A percentile compares a stretch with the other conserved stretches of the same genome.
These are phyloP conservation scores for Thinopyrum elongatum DNA, from an alignment of 176 grass and related monocot genomes.

Conservation along the genomic window DNA sequence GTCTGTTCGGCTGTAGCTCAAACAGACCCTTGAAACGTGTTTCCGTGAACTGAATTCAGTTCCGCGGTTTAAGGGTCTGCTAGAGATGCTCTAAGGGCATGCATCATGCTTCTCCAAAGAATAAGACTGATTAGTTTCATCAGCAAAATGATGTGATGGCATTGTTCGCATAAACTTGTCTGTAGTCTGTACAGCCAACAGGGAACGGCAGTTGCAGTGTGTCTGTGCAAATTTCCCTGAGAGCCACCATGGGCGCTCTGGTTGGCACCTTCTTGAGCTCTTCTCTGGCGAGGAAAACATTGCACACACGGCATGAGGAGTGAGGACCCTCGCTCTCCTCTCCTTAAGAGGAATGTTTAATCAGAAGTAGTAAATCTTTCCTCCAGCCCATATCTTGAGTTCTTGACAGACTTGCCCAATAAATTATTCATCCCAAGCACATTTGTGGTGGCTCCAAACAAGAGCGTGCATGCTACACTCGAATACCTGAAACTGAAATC, in stretches of 20 bases:
- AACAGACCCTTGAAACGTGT: too few species aligned
- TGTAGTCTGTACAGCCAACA: slow-evolving; percentile 7
- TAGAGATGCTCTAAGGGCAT: too few species aligned
- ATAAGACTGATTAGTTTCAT: background rate
- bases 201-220: slow-evolving; percentile 24
- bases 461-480: slow-evolving; percentile 27
- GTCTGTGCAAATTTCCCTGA: slow-evolving; percentile 21
- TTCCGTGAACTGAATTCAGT: too few species aligned
- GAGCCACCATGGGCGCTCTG: background rate
- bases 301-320: slow-evolving; percentile 1
- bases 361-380: background rate
- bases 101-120: too few species aligned
- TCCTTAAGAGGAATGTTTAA: slow-evolving; percentile 10
- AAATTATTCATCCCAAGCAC: background rate
- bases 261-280: slow-evolving; percentile 21
- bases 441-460: background rate
- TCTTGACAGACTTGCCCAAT: background rate
- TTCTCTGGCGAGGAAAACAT: slow-evolving; percentile 20
- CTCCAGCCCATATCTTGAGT: background rate
- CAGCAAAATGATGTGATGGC: background rate
- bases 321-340: slow-evolving; percentile 31
- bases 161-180: background rate
- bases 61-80: too few species aligned
- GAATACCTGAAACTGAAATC: slow-evolving; percentile 55
- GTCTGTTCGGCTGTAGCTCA: too few species aligned